Base-by-base conservation (phyloP, 225 moss, liverwort and hornwort genomes). In the Bryum argenteum region DNA sequence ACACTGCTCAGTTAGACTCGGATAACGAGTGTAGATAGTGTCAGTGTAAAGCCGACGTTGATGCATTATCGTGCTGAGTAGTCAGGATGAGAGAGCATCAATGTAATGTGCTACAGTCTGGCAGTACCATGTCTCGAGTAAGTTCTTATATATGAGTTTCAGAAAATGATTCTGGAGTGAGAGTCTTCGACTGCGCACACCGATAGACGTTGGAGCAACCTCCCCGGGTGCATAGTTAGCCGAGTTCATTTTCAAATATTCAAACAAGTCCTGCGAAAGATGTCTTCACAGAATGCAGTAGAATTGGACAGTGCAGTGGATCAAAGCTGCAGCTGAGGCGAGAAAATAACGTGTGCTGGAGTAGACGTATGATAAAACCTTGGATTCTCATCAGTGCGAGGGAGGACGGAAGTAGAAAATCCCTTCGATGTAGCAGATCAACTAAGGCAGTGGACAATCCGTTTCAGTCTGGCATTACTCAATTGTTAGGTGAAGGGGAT, bases 281-380 rank as follows among this genome's bases (percentile, higher is more conserved):
- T 22, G 28, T 26, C 26, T 13, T 20, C 56, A 67, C 17, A 22
- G 38, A 59, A 44, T 52, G 54, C 59, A 23, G 9, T 53, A 22
- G 51, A 74, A 57, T 65, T 44, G 58, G 58, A 74, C 65, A 60
- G 61, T 45, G 45, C 24, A 37, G 45, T 66, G 39, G 20, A 61
- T 23, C 40, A 66, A 39, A 61, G 20, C 40, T 61, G 54, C 61
- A 39, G 44, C 47, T 39, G 54, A 60, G 71, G 66, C 16, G 40
- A 33, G 5, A 53, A 54, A 14, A 59, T 9, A 60, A 22, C 53
- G 37, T 45, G 54, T 60, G 39, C 14, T 75, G 22, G 22, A 43
- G 6, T 53, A 22, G 69, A 53, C 58, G 21, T 19, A 18, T 43
- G 23, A 43, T 53, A 59, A n/a, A n/a, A 70, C 14, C 39, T 54